Conservation (phyloP, 495 filamentous ascomycete species). For the Tuber umbilicatum region DNA sequence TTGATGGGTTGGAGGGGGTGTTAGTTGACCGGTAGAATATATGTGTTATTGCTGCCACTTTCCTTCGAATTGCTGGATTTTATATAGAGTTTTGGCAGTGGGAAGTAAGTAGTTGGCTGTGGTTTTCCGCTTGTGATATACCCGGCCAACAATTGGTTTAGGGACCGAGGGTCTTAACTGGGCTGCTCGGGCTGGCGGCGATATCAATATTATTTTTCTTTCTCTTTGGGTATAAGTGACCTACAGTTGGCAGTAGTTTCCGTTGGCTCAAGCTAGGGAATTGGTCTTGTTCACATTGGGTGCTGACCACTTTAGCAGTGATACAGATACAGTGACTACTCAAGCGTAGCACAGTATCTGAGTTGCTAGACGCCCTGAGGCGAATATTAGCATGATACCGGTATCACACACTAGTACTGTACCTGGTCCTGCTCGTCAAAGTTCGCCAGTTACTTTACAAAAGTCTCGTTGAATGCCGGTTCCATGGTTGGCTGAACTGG, state of each 20-base stretch:
- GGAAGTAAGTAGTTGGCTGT: neutral
- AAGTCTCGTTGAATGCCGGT: neutral
- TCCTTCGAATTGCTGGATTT: neutral
- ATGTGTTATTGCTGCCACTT: neutral
- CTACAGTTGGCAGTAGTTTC: neutral
- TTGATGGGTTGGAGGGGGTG: conserved; percentile 28
- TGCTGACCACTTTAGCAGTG: no score
- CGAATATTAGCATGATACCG: no score
- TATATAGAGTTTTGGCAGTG: neutral
- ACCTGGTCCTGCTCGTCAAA: neutral
- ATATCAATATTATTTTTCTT: neutral
- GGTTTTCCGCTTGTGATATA: neutral
- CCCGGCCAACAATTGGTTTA: neutral
- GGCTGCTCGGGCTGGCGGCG: neutral
- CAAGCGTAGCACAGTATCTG: no score
- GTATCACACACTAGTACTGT: neutral
- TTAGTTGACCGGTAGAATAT: conserved; percentile 5
- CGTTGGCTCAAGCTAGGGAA: neutral
- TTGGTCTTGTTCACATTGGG: neutral
- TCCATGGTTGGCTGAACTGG: neutral
- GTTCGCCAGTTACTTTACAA: neutral
- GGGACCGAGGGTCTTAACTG: neutral
- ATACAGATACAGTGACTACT: no score
- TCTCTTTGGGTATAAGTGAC: neutral
- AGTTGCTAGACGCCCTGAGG: neutral